Percentiles rank a stretch among this genome's conserved stretches.
Evolutionary conservation across 352 stramenopile species (phyloP).

Genomic region (Aphanomyces invadans): DNA sequence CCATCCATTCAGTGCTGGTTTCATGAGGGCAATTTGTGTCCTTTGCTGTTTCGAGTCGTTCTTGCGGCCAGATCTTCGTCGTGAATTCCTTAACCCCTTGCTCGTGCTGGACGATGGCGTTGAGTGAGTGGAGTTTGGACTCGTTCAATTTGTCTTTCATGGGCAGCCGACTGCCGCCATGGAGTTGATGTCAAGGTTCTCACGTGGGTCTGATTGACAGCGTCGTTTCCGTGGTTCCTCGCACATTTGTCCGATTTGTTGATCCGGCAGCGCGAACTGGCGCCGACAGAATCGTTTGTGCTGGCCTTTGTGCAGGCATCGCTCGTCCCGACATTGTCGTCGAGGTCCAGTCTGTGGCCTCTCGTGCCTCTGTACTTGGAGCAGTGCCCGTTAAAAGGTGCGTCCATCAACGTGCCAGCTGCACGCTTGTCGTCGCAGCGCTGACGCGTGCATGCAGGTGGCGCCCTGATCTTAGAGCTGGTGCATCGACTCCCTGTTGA

Average conservation of each 20-base stretch:
- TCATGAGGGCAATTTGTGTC: too few relatives aligned
- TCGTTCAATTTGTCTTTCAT: too few relatives aligned
- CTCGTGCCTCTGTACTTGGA: slow-evolving; percentile 59
- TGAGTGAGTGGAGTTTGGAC: too few relatives aligned
- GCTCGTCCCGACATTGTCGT: slow-evolving; percentile 27
- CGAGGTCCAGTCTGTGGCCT: slow-evolving; percentile 55
- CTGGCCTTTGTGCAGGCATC: slow-evolving; percentile 44
- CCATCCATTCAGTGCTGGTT: not conserved
- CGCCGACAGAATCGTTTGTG: slow-evolving; percentile 39
- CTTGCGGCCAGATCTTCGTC: too few relatives aligned
- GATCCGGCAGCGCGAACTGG: slow-evolving; percentile 38
- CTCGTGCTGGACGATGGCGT: too few relatives aligned
- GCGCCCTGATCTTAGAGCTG: slow-evolving; percentile 38
- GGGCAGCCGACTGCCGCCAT: too few relatives aligned
- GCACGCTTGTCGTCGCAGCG: too few relatives aligned
- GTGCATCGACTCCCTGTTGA: slow-evolving; percentile 45
- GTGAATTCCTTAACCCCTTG: too few relatives aligned
- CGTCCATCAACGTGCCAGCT: not conserved
- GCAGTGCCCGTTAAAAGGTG: slow-evolving; percentile 32
- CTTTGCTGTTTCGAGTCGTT: too few relatives aligned
- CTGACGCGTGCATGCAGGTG: slow-evolving; percentile 37
- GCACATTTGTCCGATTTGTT: slow-evolving; percentile 60
- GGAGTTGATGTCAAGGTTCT: too few relatives aligned
- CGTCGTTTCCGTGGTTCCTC: slow-evolving; percentile 58
- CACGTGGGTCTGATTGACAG: too few relatives aligned